phyloP scores from a whole-genome alignment of 2,329 filamentous ascomycete species.

The Sporothrix inflata region DNA sequence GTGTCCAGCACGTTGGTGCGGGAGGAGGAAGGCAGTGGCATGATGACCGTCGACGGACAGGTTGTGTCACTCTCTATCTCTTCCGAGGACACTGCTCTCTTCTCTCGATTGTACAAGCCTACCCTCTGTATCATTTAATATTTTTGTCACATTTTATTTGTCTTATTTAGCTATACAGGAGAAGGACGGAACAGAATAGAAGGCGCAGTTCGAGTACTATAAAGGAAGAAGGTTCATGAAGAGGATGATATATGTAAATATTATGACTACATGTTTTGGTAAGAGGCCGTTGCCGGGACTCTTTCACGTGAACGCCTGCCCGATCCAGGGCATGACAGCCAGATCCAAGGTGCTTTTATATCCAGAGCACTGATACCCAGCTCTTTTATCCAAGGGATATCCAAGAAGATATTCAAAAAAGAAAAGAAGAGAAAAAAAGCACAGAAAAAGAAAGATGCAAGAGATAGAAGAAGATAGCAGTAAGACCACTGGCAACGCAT shows the following conservation, averaged over 20 bases:
- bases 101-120: background rate
- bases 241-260: background rate
- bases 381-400: background rate
- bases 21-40: background rate
- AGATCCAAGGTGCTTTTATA: background rate
- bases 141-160: conserved; percentile 14
- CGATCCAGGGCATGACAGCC: conserved; percentile 4
- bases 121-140: conserved; percentile 17
- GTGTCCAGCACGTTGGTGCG: background rate
- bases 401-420: background rate
- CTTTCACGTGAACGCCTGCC: background rate
- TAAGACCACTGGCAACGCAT: background rate
- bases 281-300: background rate
- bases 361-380: background rate
- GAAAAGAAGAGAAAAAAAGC: background rate
- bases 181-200: conserved; percentile 3
- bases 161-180: conserved; percentile 12
- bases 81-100: background rate
- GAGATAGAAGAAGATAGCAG: background rate
- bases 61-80: background rate
- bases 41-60: background rate
- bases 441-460: background rate
- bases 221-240: background rate
- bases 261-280: background rate
- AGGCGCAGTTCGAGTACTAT: background rate